Percentiles rank a stretch among this genome's conserved stretches.
These are phyloP conservation scores for Prototheca wickerhamii DNA, from an alignment of 163 green algal species.

Conservation along the genomic window DNA sequence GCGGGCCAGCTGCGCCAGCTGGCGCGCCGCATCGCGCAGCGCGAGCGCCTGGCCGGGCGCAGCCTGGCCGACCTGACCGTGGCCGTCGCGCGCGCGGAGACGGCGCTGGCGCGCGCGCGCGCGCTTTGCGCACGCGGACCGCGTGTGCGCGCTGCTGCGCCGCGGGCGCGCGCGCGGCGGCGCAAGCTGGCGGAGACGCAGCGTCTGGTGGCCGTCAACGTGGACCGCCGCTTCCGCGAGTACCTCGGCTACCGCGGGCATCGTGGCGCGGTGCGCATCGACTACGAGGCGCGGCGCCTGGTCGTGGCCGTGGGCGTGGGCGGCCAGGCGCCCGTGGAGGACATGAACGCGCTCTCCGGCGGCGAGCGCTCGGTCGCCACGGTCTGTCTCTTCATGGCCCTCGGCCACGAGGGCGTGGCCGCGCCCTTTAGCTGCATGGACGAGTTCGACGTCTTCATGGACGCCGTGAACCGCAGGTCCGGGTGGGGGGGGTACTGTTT, in stretches of 20 bases:
- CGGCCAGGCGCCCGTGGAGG: not conserved
- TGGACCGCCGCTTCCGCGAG: not conserved
- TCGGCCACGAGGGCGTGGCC: constrained; percentile 3
- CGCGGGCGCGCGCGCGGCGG: not conserved
- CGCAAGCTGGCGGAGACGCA: not conserved
- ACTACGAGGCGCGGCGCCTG: not conserved
- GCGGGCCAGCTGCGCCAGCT: not conserved
- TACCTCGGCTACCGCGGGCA: not conserved
- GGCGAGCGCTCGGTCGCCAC: constrained; percentile 1
- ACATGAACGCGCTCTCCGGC: not conserved
- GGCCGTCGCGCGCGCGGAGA: not conserved
- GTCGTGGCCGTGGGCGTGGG: not conserved
- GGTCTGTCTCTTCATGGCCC: constrained; percentile 3
- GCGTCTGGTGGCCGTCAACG: not conserved
- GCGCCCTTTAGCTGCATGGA: constrained; percentile 14
- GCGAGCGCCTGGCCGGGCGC: not conserved
- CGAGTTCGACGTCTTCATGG: constrained; percentile 61
- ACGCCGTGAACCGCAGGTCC: constrained; percentile 38
- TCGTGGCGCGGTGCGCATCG: not conserved
- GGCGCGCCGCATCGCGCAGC: not conserved
- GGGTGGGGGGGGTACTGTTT: not conserved
- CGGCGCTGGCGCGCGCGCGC: not conserved
- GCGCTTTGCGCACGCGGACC: not conserved
- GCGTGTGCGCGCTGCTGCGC: not conserved
- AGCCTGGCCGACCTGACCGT: not conserved